Evolutionary conservation across 306 rosid genomes (phyloP).

Genomic region (Heteromeles arbutifolia): DNA sequence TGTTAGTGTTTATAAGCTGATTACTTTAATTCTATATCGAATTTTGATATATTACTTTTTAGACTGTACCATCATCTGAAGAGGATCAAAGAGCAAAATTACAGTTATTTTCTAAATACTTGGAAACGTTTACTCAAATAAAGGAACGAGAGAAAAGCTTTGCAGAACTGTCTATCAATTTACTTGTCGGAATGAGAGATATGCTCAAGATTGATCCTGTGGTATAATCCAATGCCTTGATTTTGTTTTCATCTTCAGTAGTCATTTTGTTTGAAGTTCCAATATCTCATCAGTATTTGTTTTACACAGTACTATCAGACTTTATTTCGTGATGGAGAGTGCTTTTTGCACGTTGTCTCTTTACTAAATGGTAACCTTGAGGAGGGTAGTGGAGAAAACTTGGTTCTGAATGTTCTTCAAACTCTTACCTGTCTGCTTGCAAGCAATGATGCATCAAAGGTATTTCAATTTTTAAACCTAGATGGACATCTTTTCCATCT

Average conservation of each 20-base stretch:
- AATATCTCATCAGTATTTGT: conserved; percentile 17
- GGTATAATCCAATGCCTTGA: conserved; percentile 40
- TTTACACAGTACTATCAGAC: conserved; percentile 77
- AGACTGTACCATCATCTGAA: conserved; percentile 60
- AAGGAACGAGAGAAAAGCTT: conserved; percentile 70
- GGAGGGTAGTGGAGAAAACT: conserved; percentile 51
- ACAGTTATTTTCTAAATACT: conserved; percentile 79
- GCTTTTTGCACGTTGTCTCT: conserved; percentile 94
- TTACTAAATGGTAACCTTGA: conserved; percentile 77
- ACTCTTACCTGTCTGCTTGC: conserved; percentile 90
- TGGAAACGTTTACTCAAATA: conserved; percentile 79
- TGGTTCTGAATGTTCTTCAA: conserved; percentile 86
- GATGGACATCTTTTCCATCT: not conserved
- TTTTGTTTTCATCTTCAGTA: conserved; percentile 9
- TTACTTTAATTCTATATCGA: conserved; percentile 10
- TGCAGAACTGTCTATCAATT: conserved; percentile 64
- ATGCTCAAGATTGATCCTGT: conserved; percentile 55
- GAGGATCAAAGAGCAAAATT: conserved; percentile 74
- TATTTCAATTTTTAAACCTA: conserved; percentile 17
- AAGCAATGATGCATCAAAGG: conserved; percentile 79
- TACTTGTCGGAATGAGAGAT: conserved; percentile 80
- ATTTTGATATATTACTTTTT: conserved; percentile 17
- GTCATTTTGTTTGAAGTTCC: conserved; percentile 18
- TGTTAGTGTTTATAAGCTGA: conserved; percentile 6
- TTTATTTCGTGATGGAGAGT: conserved; percentile 91